A percentile compares a stretch with the other conserved stretches of the same genome.
These are phyloP conservation scores for Endogone sp. DNA, from an alignment of 192 early-diverging fungal species.

Conservation along the genomic window DNA sequence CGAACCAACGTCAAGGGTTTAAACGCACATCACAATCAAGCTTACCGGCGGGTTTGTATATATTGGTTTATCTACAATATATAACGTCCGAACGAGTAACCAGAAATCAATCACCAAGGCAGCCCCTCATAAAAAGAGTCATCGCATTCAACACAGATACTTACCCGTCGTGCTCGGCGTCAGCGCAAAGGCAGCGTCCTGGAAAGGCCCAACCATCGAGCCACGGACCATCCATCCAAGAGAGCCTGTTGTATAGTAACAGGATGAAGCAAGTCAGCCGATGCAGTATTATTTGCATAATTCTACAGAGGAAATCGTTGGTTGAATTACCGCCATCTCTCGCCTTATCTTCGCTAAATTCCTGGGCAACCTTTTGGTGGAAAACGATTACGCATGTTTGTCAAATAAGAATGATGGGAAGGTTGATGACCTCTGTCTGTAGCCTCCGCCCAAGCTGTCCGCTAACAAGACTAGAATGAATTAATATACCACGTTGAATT, in stretches of 20 bases:
- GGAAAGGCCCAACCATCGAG: conserved; percentile 71
- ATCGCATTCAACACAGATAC: not conserved
- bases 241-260: conserved; percentile 23
- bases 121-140: not conserved
- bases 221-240: conserved; percentile 79
- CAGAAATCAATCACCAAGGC: no score
- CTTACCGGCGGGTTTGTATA: conserved; percentile 67
- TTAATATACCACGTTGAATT: conserved; percentile 51
- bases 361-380: conserved; percentile 54
- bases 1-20: no score
- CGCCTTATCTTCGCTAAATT: conserved; percentile 82
- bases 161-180: conserved; percentile 59
- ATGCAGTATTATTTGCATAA: no score
- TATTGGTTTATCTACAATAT: conserved; percentile 43
- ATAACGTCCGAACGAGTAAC: no score
- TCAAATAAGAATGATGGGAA: no score
- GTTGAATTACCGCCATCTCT: conserved; percentile 58
- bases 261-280: no score
- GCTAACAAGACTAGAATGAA: no score
- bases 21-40: not conserved
- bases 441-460: no score
- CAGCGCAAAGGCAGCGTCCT: conserved; percentile 76
- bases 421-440: no score
- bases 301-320: not conserved
- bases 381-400: no score